Conservation (phyloP, 2,329 filamentous ascomycete species). For the Trichophyton mentagrophytes region DNA sequence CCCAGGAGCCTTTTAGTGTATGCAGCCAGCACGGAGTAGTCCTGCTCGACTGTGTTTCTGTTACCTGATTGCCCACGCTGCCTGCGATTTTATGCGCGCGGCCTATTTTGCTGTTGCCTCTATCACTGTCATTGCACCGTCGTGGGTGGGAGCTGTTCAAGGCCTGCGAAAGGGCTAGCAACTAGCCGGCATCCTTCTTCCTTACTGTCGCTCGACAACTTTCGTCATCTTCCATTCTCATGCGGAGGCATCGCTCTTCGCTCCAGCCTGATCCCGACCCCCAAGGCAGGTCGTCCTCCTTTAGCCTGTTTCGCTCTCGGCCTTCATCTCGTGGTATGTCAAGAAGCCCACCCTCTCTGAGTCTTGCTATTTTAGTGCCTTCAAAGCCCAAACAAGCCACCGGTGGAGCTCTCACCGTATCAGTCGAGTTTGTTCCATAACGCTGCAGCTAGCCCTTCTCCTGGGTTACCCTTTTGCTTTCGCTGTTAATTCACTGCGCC, state of each 20-base stretch:
- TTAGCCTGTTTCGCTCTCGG: constrained; percentile 5
- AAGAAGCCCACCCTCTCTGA: not conserved
- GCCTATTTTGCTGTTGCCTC: not conserved
- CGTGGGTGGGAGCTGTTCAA: not conserved
- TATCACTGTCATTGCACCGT: not conserved
- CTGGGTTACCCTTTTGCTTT: constrained; percentile 5
- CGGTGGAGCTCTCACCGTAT: constrained; percentile 2
- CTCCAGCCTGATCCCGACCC: constrained; percentile 3
- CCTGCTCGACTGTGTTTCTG: constrained; percentile 2
- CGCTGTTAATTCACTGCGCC: constrained; percentile 9
- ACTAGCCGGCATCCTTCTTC: not conserved
- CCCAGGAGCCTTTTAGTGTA: not conserved
- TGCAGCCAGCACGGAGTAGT: not conserved
- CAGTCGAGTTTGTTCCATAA: not conserved
- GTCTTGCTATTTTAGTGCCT: not conserved
- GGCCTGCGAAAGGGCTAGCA: not conserved
- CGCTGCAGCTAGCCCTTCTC: not conserved
- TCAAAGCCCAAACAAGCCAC: constrained; percentile 3
- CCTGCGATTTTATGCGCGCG: not conserved
- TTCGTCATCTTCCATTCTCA: constrained; percentile 1
- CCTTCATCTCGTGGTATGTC: constrained; percentile 4
- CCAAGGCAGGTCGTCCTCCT: constrained; percentile 3
- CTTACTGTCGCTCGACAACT: not conserved
- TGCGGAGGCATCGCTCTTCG: constrained; percentile 4
- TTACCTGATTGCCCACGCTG: not conserved